Conservation (phyloP, 2,329 filamentous ascomycete species). For the Capronia americana region DNA sequence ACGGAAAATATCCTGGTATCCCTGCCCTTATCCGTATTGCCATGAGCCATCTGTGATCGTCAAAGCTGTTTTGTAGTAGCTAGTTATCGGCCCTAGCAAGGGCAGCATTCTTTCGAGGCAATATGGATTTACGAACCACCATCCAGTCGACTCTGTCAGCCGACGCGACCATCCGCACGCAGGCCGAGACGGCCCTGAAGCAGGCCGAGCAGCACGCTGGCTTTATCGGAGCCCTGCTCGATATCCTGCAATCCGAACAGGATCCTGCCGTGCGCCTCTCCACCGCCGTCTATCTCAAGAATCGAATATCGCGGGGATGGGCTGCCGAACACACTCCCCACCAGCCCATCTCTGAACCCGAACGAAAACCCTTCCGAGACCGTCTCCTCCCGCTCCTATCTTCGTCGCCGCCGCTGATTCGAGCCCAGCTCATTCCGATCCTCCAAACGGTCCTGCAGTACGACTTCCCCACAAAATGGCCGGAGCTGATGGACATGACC, state of each 20-base stretch:
- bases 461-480: conserved; percentile 95
- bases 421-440: conserved; percentile 90
- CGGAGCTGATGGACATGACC: conserved; percentile 90
- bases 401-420: conserved; percentile 77
- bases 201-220: conserved; percentile 89
- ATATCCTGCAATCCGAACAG: conserved; percentile 88
- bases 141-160: conserved; percentile 69
- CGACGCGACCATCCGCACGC: conserved; percentile 66
- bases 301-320: conserved; percentile 94
- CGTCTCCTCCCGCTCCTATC: conserved; percentile 89
- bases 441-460: conserved; percentile 95
- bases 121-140: conserved; percentile 60
- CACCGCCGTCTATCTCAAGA: conserved; percentile 96
- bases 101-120: conserved; percentile 17
- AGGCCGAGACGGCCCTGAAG: conserved; percentile 70
- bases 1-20: conserved; percentile 2
- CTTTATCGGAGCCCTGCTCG: conserved; percentile 87
- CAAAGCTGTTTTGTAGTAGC: conserved; percentile 31
- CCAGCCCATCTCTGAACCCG: conserved; percentile 80
- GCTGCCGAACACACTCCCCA: conserved; percentile 76
- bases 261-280: conserved; percentile 84
- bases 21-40: conserved; percentile 6
- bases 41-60: conserved; percentile 13
- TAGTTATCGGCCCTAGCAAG: conserved; percentile 33
- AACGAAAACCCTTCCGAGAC: conserved; percentile 85